A percentile compares a stretch with the other conserved stretches of the same genome.
Conservation (phyloP, 139 green algal species). For the Tetraselmis striata region DNA sequence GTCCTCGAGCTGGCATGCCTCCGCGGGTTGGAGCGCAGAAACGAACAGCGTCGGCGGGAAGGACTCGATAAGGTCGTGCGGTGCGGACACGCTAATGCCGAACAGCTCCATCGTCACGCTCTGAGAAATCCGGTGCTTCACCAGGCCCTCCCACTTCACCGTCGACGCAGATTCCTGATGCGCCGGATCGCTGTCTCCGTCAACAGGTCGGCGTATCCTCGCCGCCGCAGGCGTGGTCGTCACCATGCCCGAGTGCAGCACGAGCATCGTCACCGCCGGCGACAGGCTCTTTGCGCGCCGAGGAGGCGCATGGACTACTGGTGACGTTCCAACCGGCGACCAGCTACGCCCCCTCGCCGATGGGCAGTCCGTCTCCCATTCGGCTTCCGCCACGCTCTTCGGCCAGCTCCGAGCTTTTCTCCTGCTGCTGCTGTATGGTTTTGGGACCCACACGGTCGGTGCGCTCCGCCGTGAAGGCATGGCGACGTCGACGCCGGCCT, state of each 20-base stretch:
- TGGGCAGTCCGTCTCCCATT: too few relatives aligned
- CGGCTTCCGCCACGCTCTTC: too few relatives aligned
- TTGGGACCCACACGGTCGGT: too few relatives aligned
- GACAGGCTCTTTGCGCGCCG: too few relatives aligned
- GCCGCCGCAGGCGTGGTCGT: neutral
- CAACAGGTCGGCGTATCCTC: neutral
- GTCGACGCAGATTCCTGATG: neutral
- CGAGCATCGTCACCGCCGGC: neutral
- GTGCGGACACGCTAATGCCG: neutral
- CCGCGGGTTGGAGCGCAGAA: neutral
- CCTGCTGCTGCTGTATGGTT: too few relatives aligned
- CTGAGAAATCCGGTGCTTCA: neutral
- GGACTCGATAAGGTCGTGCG: neutral
- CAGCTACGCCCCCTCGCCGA: too few relatives aligned
- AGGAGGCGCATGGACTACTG: too few relatives aligned
- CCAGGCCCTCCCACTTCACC: neutral
- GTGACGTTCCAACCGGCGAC: too few relatives aligned
- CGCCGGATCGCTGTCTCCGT: neutral
- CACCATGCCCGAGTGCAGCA: neutral
- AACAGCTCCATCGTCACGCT: neutral
- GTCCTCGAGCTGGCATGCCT: neutral
- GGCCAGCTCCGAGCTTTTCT: too few relatives aligned
- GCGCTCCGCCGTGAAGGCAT: too few relatives aligned
- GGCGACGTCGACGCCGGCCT: too few relatives aligned
- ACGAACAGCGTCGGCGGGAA: neutral